Percentiles rank a stretch among this genome's conserved stretches.
phyloP scores from a whole-genome alignment of 176 grass and related monocot species.

The Musa schizocarpa region DNA sequence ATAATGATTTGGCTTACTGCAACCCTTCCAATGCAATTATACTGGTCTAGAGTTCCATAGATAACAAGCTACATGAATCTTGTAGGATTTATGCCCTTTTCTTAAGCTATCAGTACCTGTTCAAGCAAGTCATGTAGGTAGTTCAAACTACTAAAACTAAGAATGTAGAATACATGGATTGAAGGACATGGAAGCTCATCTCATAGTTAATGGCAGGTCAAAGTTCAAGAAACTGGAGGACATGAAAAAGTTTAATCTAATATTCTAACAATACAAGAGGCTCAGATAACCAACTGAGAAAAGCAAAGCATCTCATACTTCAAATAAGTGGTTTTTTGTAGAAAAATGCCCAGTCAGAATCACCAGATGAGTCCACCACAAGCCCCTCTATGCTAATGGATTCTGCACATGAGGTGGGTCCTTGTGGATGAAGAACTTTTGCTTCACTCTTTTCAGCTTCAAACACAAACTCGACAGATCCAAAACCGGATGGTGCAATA shows the following conservation, averaged over 20 bases:
- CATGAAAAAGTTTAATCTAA: neutral
- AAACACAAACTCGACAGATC: slow-evolving; percentile 36
- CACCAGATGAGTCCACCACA: slow-evolving; percentile 52
- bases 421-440: neutral
- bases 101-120: neutral
- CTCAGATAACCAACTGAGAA: neutral
- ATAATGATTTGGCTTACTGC: too few species aligned
- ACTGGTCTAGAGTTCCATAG: too few species aligned
- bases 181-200: neutral
- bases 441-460: slow-evolving; percentile 15
- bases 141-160: neutral
- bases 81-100: too few species aligned
- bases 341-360: slow-evolving; percentile 77
- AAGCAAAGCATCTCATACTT: slow-evolving; percentile 37
- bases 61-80: too few species aligned
- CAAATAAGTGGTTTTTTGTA: slow-evolving; percentile 71
- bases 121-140: neutral
- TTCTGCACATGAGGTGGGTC: slow-evolving; percentile 30
- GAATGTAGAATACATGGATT: neutral
- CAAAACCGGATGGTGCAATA: slow-evolving; percentile 30
- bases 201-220: neutral
- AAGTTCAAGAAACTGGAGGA: too few species aligned
- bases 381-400: slow-evolving; percentile 69
- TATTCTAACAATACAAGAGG: neutral
- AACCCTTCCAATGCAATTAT: too few species aligned